Evolutionary conservation across 352 stramenopile species (phyloP).

Genomic region (Pythium rhizo-oryzae): DNA sequence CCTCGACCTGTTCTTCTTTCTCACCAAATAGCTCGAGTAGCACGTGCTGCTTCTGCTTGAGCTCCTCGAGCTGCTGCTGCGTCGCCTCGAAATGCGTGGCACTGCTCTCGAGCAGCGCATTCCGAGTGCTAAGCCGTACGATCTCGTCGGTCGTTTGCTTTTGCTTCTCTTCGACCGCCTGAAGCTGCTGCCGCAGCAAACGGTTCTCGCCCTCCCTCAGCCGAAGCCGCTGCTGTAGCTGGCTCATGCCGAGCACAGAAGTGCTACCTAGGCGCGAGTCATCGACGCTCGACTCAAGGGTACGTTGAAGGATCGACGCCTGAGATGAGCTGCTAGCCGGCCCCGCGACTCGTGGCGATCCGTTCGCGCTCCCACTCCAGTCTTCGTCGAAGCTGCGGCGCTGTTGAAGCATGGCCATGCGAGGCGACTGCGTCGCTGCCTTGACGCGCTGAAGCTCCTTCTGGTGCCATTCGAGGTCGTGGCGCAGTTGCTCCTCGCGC

Average conservation of each 20-base stretch:
- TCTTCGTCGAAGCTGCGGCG: conserved; percentile 30
- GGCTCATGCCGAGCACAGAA: conserved; percentile 71
- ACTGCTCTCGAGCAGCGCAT: conserved; percentile 68
- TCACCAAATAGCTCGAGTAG: conserved; percentile 84
- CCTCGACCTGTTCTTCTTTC: conserved; percentile 87
- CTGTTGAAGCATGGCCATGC: conserved; percentile 11
- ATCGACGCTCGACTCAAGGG: conserved; percentile 42
- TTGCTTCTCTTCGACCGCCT: conserved; percentile 61
- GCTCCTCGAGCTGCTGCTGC: conserved; percentile 49
- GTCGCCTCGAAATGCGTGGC: conserved; percentile 51
- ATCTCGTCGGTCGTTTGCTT: conserved; percentile 76
- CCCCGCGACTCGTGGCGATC: conserved; percentile 10
- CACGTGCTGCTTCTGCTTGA: conserved; percentile 81
- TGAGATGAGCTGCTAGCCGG: conserved; percentile 28
- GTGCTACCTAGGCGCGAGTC: conserved; percentile 41
- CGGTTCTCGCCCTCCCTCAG: conserved; percentile 76
- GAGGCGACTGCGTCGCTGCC: conserved; percentile 22
- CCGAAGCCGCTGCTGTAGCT: conserved; percentile 74
- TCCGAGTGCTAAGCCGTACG: conserved; percentile 70
- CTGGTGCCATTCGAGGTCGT: conserved; percentile 65
- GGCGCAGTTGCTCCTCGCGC: conserved; percentile 50
- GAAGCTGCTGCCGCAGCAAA: conserved; percentile 73
- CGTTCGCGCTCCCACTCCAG: conserved; percentile 15
- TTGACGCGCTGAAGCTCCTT: conserved; percentile 59
- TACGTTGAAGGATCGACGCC: conserved; percentile 64